Evolutionary conservation across 2,329 filamentous ascomycete species (phyloP).

Genomic region (Penicillium janthinellum): DNA sequence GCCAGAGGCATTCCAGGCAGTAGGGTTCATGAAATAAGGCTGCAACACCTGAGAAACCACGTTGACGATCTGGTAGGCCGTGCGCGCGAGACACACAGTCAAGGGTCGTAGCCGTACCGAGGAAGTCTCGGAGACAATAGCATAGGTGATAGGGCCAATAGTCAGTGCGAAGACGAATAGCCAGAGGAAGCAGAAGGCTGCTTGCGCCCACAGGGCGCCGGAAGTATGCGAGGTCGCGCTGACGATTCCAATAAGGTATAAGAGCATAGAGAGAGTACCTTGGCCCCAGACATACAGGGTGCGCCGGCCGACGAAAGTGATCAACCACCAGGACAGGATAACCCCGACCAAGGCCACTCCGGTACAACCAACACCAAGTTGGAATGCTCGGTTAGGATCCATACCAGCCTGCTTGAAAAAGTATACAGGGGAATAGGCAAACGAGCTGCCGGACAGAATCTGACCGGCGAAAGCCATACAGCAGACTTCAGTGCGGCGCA

Average conservation of each 20-base stretch:
- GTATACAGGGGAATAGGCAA: slow-evolving; percentile 41
- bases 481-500: slow-evolving; percentile 47
- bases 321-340: slow-evolving; percentile 51
- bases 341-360: slow-evolving; percentile 59
- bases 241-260: slow-evolving; percentile 35
- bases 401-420: slow-evolving; percentile 49
- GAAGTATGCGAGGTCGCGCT: slow-evolving; percentile 25
- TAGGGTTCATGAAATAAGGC: slow-evolving; percentile 39
- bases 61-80: slow-evolving; percentile 53
- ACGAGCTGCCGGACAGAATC: slow-evolving; percentile 37
- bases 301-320: slow-evolving; percentile 43
- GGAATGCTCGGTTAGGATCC: slow-evolving; percentile 34
- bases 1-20: slow-evolving; percentile 42
- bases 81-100: slow-evolving; percentile 57
- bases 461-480: slow-evolving; percentile 42
- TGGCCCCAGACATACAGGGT: slow-evolving; percentile 42
- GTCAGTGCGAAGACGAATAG: slow-evolving; percentile 59
- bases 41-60: slow-evolving; percentile 50
- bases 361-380: slow-evolving; percentile 46
- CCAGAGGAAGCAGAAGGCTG: slow-evolving; percentile 53
- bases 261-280: slow-evolving; percentile 28
- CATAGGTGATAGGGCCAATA: slow-evolving; percentile 58
- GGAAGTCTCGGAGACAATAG: slow-evolving; percentile 56
- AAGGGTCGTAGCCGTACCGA: slow-evolving; percentile 59
- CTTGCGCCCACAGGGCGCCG: slow-evolving; percentile 38